Evolutionary conservation across 1,284 basidiomycete genomes (phyloP).

Genomic region (Austropuccinia psidii): DNA sequence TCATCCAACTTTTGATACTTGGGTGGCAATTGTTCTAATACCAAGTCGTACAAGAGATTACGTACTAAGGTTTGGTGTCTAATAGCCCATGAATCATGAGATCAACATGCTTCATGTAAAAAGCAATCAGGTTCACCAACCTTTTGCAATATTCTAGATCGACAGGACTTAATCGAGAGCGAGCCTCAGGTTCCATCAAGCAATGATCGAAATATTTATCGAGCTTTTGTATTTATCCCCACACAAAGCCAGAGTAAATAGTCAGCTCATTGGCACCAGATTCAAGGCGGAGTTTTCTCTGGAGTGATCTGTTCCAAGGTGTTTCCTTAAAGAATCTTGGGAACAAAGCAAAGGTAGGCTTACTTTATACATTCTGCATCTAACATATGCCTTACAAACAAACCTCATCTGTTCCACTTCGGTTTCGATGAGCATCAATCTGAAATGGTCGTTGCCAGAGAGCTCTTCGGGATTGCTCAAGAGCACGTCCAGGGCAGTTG

Average conservation of each 20-base stretch:
- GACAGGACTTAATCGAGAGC: constrained; percentile 25
- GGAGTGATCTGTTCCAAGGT: background rate
- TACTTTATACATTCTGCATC: constrained; percentile 34
- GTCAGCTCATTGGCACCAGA: background rate
- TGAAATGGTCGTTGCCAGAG: constrained; percentile 27
- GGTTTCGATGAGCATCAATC: constrained; percentile 34
- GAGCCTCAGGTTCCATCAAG: constrained; percentile 23
- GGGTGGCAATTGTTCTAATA: constrained; percentile 19
- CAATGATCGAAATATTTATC: constrained; percentile 37
- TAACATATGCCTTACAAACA: constrained; percentile 31
- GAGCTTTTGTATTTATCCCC: background rate
- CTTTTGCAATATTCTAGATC: constrained; percentile 34
- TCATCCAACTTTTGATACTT: constrained; percentile 34
- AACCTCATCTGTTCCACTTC: constrained; percentile 30
- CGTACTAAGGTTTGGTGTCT: constrained; percentile 34
- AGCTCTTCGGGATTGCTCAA: constrained; percentile 3
- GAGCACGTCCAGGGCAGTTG: constrained; percentile 25
- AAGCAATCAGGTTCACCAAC: background rate
- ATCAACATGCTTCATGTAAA: background rate
- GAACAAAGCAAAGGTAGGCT: background rate
- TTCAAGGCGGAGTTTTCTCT: background rate
- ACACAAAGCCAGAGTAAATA: background rate
- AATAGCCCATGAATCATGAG: background rate
- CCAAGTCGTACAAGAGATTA: constrained; percentile 23
- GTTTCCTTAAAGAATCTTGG: background rate